Conservation (phyloP, 2,329 filamentous ascomycete genomes). For the Bipolaris cookei region DNA sequence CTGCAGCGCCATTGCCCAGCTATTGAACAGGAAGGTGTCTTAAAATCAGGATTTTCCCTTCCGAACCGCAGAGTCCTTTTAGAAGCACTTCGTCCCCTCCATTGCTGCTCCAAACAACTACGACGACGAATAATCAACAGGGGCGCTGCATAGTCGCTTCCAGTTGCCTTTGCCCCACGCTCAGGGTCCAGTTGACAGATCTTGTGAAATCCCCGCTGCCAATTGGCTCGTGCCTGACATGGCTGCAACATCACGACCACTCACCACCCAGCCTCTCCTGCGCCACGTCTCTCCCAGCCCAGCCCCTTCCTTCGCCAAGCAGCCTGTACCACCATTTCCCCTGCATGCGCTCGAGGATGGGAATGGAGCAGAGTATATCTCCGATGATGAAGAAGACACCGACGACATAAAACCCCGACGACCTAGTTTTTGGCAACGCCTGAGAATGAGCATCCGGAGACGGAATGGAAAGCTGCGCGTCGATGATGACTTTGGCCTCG, state of each 20-base stretch:
- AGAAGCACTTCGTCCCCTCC: background rate
- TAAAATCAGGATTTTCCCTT: background rate
- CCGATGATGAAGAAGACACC: constrained; percentile 21
- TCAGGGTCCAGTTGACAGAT: constrained; percentile 10
- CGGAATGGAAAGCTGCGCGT: constrained; percentile 24
- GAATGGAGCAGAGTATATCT: constrained; percentile 22
- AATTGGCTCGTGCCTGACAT: constrained; percentile 37
- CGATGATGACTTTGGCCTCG: constrained; percentile 18
- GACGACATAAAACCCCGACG: constrained; percentile 6
- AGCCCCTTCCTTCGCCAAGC: constrained; percentile 19
- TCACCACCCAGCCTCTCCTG: constrained; percentile 29
- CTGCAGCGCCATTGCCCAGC: constrained; percentile 16
- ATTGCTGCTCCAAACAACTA: background rate
- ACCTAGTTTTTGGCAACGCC: constrained; percentile 33
- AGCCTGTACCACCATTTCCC: constrained; percentile 22
- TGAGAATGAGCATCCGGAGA: constrained; percentile 40
- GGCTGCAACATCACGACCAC: constrained; percentile 26
- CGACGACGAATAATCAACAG: background rate
- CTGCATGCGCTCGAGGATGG: constrained; percentile 37
- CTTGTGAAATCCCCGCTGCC: constrained; percentile 11
- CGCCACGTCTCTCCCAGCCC: constrained; percentile 28
- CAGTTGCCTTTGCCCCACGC: constrained; percentile 7
- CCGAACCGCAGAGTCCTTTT: background rate
- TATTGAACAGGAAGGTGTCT: constrained; percentile 27
- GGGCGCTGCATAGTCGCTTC: constrained; percentile 6